Evolutionary conservation across 2,329 filamentous ascomycete genomes (phyloP).

Genomic region (Zymoseptoria pseudotritici): DNA sequence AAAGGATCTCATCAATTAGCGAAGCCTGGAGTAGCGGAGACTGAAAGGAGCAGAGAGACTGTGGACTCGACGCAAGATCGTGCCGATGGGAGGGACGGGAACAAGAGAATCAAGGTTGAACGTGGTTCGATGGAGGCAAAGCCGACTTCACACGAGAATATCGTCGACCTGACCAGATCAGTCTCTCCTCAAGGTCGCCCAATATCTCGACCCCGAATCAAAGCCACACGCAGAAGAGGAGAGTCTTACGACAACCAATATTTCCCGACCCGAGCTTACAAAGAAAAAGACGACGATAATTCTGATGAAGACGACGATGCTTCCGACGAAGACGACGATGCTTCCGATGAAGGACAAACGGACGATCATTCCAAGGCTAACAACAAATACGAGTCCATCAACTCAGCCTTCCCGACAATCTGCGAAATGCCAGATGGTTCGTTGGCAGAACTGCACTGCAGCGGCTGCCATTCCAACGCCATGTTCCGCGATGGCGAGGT

Average conservation of each 20-base stretch:
- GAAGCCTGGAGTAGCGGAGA: not conserved
- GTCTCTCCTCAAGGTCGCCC: no score
- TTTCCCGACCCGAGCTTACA: no score
- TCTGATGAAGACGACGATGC: no score
- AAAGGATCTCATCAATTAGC: not conserved
- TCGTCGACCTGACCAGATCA: not conserved
- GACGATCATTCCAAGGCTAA: no score
- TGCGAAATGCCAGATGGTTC: not conserved
- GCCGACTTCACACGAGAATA: no score
- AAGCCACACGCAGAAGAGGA: no score
- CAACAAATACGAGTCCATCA: no score
- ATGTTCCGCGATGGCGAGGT: not conserved
- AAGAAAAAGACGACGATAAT: no score
- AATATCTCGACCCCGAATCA: no score
- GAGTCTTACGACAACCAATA: no score
- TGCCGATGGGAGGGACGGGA: not conserved
- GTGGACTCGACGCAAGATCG: not conserved
- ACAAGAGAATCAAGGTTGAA: not conserved
- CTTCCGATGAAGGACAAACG: no score
- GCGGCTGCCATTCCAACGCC: not conserved
- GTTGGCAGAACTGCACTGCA: not conserved
- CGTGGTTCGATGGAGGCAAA: not conserved
- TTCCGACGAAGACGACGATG: no score
- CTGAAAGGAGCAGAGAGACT: not conserved
- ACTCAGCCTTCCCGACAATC: not conserved